Evolutionary conservation across 169 alveolate species (phyloP).

Genomic region (Plasmodium cynomolgi): DNA sequence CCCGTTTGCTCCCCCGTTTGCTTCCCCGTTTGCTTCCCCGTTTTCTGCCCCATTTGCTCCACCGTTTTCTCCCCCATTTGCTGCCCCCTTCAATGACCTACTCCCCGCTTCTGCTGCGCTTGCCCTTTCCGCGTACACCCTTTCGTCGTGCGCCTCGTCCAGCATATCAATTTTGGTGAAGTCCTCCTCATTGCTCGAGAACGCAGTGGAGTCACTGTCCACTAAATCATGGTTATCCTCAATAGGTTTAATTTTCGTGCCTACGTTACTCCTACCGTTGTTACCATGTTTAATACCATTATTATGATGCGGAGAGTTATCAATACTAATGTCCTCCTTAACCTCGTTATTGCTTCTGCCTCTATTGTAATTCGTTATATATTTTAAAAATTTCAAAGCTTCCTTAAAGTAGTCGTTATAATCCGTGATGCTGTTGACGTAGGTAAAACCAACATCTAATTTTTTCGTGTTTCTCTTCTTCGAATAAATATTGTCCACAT

Average conservation of each 20-base stretch:
- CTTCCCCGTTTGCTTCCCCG: not conserved
- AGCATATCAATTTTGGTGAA: not conserved
- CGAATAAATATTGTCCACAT: conserved; percentile 29
- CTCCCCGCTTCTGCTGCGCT: not conserved
- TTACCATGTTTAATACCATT: not conserved
- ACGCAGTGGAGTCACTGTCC: conserved; percentile 26
- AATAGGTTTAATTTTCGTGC: not conserved
- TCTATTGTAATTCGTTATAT: conserved; percentile 28
- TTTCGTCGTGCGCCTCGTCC: not conserved
- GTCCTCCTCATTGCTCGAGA: not conserved
- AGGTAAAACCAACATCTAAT: conserved; percentile 60
- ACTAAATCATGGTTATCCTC: not conserved
- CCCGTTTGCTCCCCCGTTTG: not conserved
- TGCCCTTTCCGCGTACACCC: not conserved
- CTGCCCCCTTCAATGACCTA: not conserved
- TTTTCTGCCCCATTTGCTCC: not conserved
- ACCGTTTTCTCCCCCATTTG: not conserved
- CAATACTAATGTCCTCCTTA: not conserved
- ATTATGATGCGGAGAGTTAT: not conserved
- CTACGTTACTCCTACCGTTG: not conserved
- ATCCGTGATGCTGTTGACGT: conserved; percentile 28
- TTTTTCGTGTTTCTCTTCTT: conserved; percentile 62
- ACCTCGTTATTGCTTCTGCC: not conserved
- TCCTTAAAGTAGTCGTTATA: conserved; percentile 48
- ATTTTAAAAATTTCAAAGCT: conserved; percentile 61